Evolutionary conservation across 2,329 filamentous ascomycete genomes (phyloP).

Genomic region (Sclerotinia spermophila): DNA sequence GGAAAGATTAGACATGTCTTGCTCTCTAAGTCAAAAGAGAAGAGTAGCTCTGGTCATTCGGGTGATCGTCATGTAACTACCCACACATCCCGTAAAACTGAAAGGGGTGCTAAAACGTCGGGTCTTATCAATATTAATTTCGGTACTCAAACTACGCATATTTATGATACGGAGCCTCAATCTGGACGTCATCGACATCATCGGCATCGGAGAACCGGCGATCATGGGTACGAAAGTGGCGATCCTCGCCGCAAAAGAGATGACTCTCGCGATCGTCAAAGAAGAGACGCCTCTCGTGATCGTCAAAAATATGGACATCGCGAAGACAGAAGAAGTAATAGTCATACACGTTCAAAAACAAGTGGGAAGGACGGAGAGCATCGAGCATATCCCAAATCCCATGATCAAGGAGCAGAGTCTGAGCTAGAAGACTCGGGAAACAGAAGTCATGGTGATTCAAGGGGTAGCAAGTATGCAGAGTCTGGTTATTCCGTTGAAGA

Average conservation of each 20-base stretch:
- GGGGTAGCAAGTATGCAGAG: background rate
- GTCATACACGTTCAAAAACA: too few species aligned
- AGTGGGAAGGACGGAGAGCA: background rate
- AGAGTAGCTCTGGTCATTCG: rapidly evolving
- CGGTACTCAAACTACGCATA: too few species aligned
- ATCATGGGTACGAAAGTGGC: background rate
- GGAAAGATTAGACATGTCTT: too few species aligned
- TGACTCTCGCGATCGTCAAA: background rate
- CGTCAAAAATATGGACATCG: too few species aligned
- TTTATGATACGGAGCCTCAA: too few species aligned
- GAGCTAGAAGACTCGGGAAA: background rate
- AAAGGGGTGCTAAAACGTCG: background rate
- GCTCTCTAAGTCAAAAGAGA: too few species aligned
- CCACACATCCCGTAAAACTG: background rate
- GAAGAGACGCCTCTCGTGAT: background rate
- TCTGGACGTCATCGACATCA: background rate
- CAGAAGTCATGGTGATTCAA: background rate
- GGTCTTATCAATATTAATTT: background rate
- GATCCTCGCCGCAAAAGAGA: background rate
- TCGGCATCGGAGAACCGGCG: background rate
- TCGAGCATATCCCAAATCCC: background rate
- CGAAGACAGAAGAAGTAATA: too few species aligned
- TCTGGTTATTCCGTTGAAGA: background rate
- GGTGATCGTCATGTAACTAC: background rate
- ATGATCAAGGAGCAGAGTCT: background rate